These are phyloP conservation scores for Phytopythium mirpurense DNA, from an alignment of 352 stramenopile genomes.

Conservation along the genomic window DNA sequence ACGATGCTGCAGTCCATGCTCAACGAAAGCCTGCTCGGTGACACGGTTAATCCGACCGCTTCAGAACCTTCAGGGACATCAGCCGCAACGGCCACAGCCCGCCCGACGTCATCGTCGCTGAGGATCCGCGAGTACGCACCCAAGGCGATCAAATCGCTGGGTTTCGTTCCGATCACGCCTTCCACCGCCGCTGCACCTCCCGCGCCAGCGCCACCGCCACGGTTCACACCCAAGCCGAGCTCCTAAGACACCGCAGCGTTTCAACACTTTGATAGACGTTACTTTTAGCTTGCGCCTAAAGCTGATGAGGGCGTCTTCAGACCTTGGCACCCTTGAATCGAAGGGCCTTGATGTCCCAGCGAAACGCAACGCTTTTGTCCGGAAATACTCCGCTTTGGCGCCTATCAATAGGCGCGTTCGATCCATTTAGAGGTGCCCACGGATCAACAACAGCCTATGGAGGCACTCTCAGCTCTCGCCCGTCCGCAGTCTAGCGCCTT, in stretches of 20 bases:
- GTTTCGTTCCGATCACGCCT: conserved; percentile 39
- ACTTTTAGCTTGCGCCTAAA: too few relatives aligned
- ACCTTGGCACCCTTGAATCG: too few relatives aligned
- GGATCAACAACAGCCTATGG: too few relatives aligned
- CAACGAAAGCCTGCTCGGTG: conserved; percentile 32
- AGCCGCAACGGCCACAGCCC: not conserved
- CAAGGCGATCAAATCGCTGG: conserved; percentile 66
- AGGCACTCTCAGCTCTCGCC: not conserved
- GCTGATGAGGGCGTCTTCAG: too few relatives aligned
- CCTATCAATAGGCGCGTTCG: not conserved
- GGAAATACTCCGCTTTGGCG: not conserved
- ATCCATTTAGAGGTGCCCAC: too few relatives aligned
- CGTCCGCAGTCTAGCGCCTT: not conserved
- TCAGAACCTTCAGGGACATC: not conserved
- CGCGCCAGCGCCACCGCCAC: conserved; percentile 1
- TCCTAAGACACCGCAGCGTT: not conserved
- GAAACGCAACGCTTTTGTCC: too few relatives aligned
- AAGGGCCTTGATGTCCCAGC: too few relatives aligned
- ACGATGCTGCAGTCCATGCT: conserved; percentile 61
- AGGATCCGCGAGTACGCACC: conserved; percentile 74
- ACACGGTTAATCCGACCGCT: not conserved
- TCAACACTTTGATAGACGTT: too few relatives aligned
- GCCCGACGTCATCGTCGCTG: conserved; percentile 56
- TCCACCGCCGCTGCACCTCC: conserved; percentile 1
- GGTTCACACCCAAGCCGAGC: not conserved